Conservation (phyloP, 2,329 filamentous ascomycete genomes). For the Aspergillus spinulosporus region DNA sequence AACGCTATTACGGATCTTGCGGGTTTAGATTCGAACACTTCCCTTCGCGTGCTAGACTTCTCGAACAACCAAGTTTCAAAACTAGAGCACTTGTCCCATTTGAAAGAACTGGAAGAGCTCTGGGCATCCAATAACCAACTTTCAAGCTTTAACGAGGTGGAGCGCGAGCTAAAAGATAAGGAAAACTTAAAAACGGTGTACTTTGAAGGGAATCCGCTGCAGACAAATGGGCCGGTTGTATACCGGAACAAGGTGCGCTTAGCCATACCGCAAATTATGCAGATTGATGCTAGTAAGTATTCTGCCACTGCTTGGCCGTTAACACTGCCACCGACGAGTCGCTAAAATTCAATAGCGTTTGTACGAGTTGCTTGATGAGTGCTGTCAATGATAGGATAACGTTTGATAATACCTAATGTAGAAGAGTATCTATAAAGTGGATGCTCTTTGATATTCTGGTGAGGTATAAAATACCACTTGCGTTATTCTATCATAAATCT, state of each 20-base stretch:
- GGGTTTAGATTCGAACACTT: slow-evolving; percentile 67
- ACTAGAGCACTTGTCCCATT: slow-evolving; percentile 67
- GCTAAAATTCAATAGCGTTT: slow-evolving; percentile 10
- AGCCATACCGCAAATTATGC: slow-evolving; percentile 79
- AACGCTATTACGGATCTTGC: slow-evolving; percentile 79
- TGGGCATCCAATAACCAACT: slow-evolving; percentile 93
- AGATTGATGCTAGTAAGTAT: slow-evolving; percentile 87
- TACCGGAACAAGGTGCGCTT: slow-evolving; percentile 93
- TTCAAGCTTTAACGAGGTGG: slow-evolving; percentile 74
- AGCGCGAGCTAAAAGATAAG: slow-evolving; percentile 76
- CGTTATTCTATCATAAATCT: not conserved
- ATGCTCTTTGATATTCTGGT: not conserved
- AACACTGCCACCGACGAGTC: not conserved
- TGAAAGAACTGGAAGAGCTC: slow-evolving; percentile 78
- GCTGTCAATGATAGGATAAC: not conserved
- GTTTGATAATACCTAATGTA: not conserved
- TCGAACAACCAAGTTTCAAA: slow-evolving; percentile 81
- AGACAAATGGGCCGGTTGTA: slow-evolving; percentile 73
- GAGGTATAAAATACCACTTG: not conserved
- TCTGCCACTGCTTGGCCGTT: not conserved
- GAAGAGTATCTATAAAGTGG: not conserved
- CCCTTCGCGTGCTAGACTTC: slow-evolving; percentile 79
- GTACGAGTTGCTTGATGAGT: slow-evolving; percentile 12
- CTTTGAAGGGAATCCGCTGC: slow-evolving; percentile 91
- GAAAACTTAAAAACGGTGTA: slow-evolving; percentile 83